Evolutionary conservation across 2,329 filamentous ascomycete genomes (phyloP).

Genomic region (Colletotrichum lupini): DNA sequence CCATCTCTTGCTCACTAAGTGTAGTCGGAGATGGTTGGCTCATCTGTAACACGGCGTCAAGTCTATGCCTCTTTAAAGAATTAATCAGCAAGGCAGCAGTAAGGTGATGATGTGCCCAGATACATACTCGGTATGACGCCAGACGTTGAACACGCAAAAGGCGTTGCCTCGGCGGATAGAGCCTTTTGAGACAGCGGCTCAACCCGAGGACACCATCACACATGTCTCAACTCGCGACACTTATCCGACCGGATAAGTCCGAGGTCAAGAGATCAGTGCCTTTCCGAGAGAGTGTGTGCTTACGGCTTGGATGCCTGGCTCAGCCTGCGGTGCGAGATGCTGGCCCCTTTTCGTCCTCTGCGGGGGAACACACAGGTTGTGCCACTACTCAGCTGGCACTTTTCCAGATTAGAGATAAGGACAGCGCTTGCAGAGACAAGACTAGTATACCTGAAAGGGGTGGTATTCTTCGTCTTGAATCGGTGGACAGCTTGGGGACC

Average conservation of each 20-base stretch:
- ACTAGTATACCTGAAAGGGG: neutral
- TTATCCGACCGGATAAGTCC: neutral
- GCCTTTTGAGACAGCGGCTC: neutral
- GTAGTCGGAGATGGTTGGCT: neutral
- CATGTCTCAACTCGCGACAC: neutral
- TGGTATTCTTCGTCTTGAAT: neutral
- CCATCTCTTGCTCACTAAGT: neutral
- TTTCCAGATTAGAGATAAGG: neutral
- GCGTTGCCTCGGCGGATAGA: neutral
- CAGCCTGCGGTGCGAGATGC: neutral
- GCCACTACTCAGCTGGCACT: neutral
- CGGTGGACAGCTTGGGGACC: neutral
- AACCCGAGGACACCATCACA: neutral
- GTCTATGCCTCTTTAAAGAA: neutral
- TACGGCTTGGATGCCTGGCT: neutral
- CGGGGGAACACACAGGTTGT: neutral
- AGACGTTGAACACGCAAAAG: neutral
- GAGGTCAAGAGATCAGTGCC: neutral
- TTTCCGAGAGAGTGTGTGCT: too few species aligned
- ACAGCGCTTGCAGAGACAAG: neutral
- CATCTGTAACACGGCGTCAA: neutral
- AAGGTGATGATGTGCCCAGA: neutral
- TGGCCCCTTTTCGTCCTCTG: neutral
- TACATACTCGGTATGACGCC: neutral
- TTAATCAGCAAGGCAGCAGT: neutral